Conservation (phyloP, 805 yeast species). For the Metschnikowia continentalis region DNA sequence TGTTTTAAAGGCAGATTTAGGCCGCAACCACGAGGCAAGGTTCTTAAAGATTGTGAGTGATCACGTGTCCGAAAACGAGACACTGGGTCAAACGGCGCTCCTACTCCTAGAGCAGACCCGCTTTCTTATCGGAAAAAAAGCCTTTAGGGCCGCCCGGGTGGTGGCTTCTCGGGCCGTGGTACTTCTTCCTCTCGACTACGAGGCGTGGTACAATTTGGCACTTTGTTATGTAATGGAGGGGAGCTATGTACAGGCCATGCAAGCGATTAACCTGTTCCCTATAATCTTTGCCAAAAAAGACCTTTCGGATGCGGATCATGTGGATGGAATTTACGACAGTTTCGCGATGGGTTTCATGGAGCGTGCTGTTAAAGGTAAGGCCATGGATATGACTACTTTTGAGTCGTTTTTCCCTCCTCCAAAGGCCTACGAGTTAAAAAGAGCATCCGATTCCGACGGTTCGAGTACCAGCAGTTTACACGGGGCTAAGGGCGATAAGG, state of each 20-base stretch:
- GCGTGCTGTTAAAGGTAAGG: slow-evolving; percentile 5
- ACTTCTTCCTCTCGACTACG: slow-evolving; percentile 72
- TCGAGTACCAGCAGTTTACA: background rate
- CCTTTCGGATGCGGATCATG: slow-evolving; percentile 1
- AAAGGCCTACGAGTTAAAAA: background rate
- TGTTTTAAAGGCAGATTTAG: slow-evolving; percentile 29
- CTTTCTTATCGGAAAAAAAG: slow-evolving; percentile 52
- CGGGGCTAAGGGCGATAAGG: background rate
- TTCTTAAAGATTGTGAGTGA: slow-evolving; percentile 45
- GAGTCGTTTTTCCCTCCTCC: slow-evolving; percentile 17
- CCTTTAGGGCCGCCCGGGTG: slow-evolving; percentile 52
- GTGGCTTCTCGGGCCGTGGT: slow-evolving; percentile 59
- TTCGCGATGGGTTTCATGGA: slow-evolving; percentile 10
- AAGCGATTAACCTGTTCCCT: slow-evolving; percentile 72
- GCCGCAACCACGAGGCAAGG: slow-evolving; percentile 39
- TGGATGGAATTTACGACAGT: slow-evolving; percentile 12
- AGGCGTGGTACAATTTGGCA: slow-evolving; percentile 64
- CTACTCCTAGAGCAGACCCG: slow-evolving; percentile 59
- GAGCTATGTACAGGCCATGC: slow-evolving; percentile 56
- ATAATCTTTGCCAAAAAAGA: slow-evolving; percentile 30
- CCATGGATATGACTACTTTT: slow-evolving; percentile 10
- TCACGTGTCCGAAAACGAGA: slow-evolving; percentile 21
- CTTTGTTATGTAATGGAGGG: slow-evolving; percentile 53
- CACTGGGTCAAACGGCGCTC: slow-evolving; percentile 50
- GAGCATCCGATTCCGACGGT: background rate